These are phyloP conservation scores for Aspergillus ochraceus DNA, from an alignment of 2,329 filamentous ascomycete genomes.

Conservation along the genomic window DNA sequence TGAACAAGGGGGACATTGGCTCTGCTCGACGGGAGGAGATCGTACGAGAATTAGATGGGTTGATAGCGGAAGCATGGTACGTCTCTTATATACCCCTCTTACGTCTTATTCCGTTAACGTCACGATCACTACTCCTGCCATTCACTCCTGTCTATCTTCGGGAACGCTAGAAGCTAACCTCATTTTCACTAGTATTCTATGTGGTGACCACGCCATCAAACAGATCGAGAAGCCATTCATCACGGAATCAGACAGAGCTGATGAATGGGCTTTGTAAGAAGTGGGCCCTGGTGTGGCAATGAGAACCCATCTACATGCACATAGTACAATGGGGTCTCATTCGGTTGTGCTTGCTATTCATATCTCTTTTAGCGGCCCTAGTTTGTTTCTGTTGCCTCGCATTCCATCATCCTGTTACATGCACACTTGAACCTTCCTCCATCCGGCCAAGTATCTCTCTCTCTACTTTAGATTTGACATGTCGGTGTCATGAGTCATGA, in stretches of 20 bases:
- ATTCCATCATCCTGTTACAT: no score
- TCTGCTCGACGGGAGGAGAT: slow-evolving; percentile 76
- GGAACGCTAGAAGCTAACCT: neutral
- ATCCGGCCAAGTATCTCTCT: no score
- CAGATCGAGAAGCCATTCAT: slow-evolving; percentile 93
- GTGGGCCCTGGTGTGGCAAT: neutral
- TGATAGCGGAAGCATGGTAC: slow-evolving; percentile 88
- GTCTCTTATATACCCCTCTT: slow-evolving; percentile 27
- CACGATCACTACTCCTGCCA: slow-evolving; percentile 7
- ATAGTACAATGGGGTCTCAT: no score
- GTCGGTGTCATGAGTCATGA: no score
- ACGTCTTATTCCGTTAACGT: slow-evolving; percentile 13
- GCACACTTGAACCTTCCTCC: no score
- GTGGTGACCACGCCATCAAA: slow-evolving; percentile 92
- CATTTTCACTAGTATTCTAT: slow-evolving; percentile 68
- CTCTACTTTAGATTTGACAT: no score
- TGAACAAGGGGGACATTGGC: slow-evolving; percentile 71
- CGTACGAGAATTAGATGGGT: slow-evolving; percentile 83
- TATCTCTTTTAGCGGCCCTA: no score
- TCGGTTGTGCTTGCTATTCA: no score
- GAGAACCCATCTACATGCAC: neutral
- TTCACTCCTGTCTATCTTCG: neutral
- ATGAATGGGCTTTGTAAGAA: slow-evolving; percentile 72
- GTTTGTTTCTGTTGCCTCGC: no score
- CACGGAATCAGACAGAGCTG: slow-evolving; percentile 66